phyloP scores from a whole-genome alignment of 78 protist genomes.

The Monosiga brevicollis region DNA sequence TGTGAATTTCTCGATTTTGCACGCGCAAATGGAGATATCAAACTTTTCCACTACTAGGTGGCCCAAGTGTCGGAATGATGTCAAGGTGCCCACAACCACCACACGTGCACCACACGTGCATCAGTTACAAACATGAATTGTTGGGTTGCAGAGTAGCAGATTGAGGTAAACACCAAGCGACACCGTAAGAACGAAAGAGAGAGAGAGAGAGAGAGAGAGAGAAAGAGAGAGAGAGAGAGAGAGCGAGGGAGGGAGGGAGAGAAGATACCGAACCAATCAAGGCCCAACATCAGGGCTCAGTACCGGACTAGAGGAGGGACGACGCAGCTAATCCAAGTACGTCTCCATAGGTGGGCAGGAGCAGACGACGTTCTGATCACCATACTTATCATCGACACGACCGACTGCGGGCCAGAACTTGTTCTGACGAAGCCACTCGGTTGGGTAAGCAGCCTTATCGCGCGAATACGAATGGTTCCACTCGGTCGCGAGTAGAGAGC shows the following conservation, averaged over 20 bases:
- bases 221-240: background rate
- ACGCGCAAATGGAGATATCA: background rate
- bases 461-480: slow-evolving; percentile 64
- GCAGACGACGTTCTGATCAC: slow-evolving; percentile 15
- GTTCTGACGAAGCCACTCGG: background rate
- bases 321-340: background rate
- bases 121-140: background rate
- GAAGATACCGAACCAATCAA: background rate
- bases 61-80: background rate
- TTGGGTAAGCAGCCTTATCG: slow-evolving; percentile 68
- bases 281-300: background rate
- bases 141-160: background rate
- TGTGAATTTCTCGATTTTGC: no score
- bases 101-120: background rate
- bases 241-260: background rate
- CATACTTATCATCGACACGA: slow-evolving; percentile 74
- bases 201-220: background rate
- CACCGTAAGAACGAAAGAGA: background rate
- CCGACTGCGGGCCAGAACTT: slow-evolving; percentile 76
- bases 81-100: background rate
- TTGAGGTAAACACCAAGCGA: background rate
- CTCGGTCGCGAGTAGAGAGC: slow-evolving; percentile 2
- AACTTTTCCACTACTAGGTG: background rate
- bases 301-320: background rate
- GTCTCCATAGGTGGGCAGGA: background rate